Base-by-base conservation (phyloP, 345 rosid genomes). In the Euphorbia lathyris region DNA sequence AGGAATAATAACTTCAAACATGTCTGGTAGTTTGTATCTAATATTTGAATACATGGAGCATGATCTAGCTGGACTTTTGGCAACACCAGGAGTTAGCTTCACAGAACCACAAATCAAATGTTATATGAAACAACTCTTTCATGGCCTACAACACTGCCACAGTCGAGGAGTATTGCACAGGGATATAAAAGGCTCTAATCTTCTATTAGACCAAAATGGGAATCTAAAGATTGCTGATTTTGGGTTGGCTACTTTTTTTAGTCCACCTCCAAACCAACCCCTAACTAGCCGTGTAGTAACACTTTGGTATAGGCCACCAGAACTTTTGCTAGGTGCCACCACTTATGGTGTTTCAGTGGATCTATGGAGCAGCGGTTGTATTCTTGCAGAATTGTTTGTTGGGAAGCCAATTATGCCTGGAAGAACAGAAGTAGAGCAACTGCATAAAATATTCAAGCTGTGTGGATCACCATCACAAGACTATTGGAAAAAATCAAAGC, bases 401-500 rank as follows among this genome's bases (percentile, higher is more conserved):
- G 90, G 90, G 67, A 88, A 86, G 82, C 88, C 87, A 61, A 86
- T 88, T 52, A 81, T 88, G 90, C 86, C 90, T 0, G 90, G 93
- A 55, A 79, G 93, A 83, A 88, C 93, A 19, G 93, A 88, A 86
- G 89, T 88, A 20, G 93, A 88, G 66, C 93, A 88, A 67, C 77
- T 88, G 38, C 93, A 88, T 52, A 88, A 88, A 78, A 84, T 88
- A 69, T 88, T 88, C 68, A 88, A 88, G 73, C 87, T 88, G 5
- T 88, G 93, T 72, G 93, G 93, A 14, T 88, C 93, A 70, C 93
- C 93, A 67, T 83, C 87, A 40, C 90, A 86, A 64, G 93, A 80
- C 65, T 88, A 86, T 72, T 88, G 93, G 93, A 84, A 80, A 75
- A 81, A 63, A 71, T 86, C 88, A 16, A 86, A 81, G 68, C 58